These are phyloP conservation scores for Hebeloma cylindrosporum DNA, from an alignment of 768 basidiomycete species.

Conservation along the genomic window DNA sequence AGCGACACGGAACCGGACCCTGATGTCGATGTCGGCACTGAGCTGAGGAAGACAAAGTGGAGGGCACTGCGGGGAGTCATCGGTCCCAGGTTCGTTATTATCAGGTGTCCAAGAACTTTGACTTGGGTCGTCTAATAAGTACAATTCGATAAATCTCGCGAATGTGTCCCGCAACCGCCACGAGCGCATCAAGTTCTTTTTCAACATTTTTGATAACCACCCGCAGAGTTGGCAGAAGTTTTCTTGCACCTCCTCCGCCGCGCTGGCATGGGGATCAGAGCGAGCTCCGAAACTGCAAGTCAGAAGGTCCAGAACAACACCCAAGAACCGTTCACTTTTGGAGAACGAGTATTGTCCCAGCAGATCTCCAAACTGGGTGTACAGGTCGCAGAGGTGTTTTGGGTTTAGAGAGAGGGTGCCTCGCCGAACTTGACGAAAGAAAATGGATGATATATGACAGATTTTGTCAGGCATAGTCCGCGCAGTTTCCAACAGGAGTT, in stretches of 20 bases:
- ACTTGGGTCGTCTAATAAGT: conserved; percentile 57
- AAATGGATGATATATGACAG: conserved; percentile 53
- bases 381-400: conserved; percentile 50
- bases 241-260: conserved; percentile 38
- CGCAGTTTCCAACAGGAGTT: conserved; percentile 48
- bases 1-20: conserved; percentile 80
- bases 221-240: conserved; percentile 49
- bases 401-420: conserved; percentile 53
- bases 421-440: conserved; percentile 55
- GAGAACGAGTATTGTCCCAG: conserved; percentile 55
- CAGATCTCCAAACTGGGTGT: conserved; percentile 54
- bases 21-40: conserved; percentile 71
- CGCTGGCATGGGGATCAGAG: conserved; percentile 33
- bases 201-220: conserved; percentile 52
- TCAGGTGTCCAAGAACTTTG: conserved; percentile 47
- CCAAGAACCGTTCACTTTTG: conserved; percentile 50
- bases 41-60: conserved; percentile 52
- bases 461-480: conserved; percentile 50
- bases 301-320: conserved; percentile 60
- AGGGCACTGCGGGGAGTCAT: conserved; percentile 20
- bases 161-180: conserved; percentile 72
- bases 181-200: conserved; percentile 42
- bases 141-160: conserved; percentile 63
- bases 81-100: conserved; percentile 31
- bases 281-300: conserved; percentile 64